Evolutionary conservation across 169 alveolate species (phyloP).

Genomic region (Eimeria sp.): DNA sequence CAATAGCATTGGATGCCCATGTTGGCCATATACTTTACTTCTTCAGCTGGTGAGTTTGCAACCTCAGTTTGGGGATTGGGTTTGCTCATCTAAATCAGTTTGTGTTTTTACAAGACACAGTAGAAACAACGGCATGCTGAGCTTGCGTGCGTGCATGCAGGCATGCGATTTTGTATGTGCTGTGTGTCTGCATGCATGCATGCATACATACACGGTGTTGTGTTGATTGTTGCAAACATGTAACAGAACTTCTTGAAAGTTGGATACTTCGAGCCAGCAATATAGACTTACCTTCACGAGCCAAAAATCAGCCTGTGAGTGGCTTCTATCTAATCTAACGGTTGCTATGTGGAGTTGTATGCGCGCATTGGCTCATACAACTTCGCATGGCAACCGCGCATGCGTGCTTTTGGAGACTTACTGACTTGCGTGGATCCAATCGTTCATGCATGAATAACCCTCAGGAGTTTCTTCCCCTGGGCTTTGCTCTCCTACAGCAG

Average conservation of each 20-base stretch:
- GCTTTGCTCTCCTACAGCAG: background rate
- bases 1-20: background rate
- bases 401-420: background rate
- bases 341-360: background rate
- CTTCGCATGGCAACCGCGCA: too few relatives aligned
- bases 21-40: background rate
- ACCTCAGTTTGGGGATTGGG: background rate
- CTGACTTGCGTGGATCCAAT: background rate
- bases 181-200: too few relatives aligned
- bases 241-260: background rate
- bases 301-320: background rate
- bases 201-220: background rate
- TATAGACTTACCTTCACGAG: background rate
- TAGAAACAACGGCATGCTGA: background rate
- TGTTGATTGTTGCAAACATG: background rate
- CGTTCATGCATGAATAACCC: background rate
- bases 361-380: background rate
- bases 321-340: background rate
- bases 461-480: background rate
- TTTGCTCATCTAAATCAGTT: background rate
- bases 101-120: background rate
- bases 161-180: too few relatives aligned
- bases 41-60: background rate
- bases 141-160: background rate
- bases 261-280: too few relatives aligned